Evolutionary conservation across 2,329 filamentous ascomycete genomes (phyloP).

Genomic region (Coleophoma cylindrospora): DNA sequence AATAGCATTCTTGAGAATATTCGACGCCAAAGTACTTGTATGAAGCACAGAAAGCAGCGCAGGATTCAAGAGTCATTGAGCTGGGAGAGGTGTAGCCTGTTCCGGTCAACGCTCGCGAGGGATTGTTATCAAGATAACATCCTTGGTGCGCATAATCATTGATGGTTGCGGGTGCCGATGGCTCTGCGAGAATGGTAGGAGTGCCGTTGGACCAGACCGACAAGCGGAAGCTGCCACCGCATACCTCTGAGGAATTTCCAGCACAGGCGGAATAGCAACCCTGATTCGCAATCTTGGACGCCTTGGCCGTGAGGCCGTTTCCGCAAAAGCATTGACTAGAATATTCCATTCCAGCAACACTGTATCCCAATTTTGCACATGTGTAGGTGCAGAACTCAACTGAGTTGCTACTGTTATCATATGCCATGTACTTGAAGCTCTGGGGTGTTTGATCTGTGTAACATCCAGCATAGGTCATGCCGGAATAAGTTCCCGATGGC

Average conservation of each 20-base stretch:
- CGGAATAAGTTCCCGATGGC: not conserved
- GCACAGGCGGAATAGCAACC: not conserved
- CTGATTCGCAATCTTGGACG: not conserved
- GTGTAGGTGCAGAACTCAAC: not conserved
- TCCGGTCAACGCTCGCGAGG: slow-evolving; percentile 16
- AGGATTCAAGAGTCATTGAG: slow-evolving; percentile 22
- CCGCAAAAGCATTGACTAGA: not conserved
- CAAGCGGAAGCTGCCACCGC: not conserved
- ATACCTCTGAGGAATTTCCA: not conserved
- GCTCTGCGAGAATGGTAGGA: not conserved
- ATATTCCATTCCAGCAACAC: not conserved
- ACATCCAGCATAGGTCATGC: slow-evolving; percentile 31
- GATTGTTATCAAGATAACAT: slow-evolving; percentile 26
- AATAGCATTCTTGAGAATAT: slow-evolving; percentile 12
- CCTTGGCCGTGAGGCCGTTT: not conserved
- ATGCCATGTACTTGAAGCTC: not conserved
- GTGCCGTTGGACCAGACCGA: not conserved
- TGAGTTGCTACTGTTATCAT: not conserved
- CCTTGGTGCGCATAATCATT: slow-evolving; percentile 24
- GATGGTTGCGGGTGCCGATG: not conserved
- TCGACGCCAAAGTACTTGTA: slow-evolving; percentile 16
- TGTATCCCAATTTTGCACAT: not conserved
- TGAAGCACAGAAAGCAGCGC: slow-evolving; percentile 10
- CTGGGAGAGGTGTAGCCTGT: slow-evolving; percentile 6
- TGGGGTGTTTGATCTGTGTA: slow-evolving; percentile 24